A percentile compares a stretch with the other conserved stretches of the same genome.
Evolutionary conservation across 2,329 filamentous ascomycete genomes (phyloP).

Genomic region (Shiraia bambusicola): DNA sequence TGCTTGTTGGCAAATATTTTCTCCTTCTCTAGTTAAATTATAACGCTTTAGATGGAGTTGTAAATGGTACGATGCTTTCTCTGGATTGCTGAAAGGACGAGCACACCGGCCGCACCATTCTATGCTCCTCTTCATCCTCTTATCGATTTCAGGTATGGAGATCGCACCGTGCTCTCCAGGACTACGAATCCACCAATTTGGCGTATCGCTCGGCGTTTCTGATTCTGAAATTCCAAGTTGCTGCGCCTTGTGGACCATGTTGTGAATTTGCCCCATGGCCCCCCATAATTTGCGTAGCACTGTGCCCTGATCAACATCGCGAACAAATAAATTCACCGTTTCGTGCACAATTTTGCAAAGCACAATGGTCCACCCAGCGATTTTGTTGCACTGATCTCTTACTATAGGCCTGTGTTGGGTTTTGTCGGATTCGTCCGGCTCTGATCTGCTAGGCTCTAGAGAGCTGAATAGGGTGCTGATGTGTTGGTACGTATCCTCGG

Average conservation of each 20-base stretch:
- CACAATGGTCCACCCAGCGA: conserved; percentile 11
- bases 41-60: conserved; percentile 14
- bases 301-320: conserved; percentile 17
- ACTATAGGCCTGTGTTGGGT: conserved; percentile 22
- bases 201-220: conserved; percentile 7
- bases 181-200: conserved; percentile 20
- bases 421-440: neutral
- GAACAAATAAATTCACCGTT: conserved; percentile 27
- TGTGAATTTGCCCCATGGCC: conserved; percentile 21
- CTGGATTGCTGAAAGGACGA: conserved; percentile 10
- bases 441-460: neutral
- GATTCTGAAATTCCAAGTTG: conserved; percentile 4
- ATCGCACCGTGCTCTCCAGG: conserved; percentile 1
- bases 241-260: conserved; percentile 3
- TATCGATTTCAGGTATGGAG: conserved; percentile 10
- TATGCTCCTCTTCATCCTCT: conserved; percentile 13
- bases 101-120: conserved; percentile 22
- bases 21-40: neutral
- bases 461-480: conserved; percentile 2
- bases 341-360: conserved; percentile 16
- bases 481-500: conserved; percentile 14
- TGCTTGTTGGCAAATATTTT: neutral
- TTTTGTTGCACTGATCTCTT: conserved; percentile 8
- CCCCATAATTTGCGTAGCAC: conserved; percentile 32
- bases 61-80: conserved; percentile 27